Conservation (phyloP, 1,284 basidiomycete species). For the Apiotrichum siamense region DNA sequence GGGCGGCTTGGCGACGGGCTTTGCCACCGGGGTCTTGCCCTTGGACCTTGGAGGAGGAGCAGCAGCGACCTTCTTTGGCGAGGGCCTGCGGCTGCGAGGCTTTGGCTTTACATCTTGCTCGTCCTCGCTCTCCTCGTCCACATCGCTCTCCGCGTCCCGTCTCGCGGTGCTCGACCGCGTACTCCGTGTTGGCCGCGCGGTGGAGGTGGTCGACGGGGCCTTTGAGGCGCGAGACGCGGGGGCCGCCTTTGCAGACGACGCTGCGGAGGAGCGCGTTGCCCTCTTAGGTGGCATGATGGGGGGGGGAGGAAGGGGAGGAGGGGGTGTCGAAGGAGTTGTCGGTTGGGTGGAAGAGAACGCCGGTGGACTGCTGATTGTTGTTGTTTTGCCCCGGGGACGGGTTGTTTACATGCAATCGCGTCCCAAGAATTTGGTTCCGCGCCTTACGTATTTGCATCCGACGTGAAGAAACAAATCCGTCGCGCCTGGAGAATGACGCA, state of each 20-base stretch:
- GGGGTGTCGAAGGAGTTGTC: background rate
- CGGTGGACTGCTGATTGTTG: conserved; percentile 3
- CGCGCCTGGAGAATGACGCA: too few relatives aligned
- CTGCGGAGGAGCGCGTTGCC: conserved; percentile 2
- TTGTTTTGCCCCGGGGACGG: too few relatives aligned
- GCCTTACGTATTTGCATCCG: too few relatives aligned
- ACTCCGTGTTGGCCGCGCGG: background rate
- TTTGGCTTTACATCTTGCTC: background rate
- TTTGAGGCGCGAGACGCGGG: background rate
- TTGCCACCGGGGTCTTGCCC: background rate
- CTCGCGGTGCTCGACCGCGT: background rate
- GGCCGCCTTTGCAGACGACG: background rate
- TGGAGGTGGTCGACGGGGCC: background rate
- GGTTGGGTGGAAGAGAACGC: background rate
- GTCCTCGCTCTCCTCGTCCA: background rate
- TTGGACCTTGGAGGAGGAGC: background rate
- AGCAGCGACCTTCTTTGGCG: background rate
- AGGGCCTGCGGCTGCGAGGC: background rate
- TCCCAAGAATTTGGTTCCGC: too few relatives aligned
- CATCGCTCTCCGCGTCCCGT: background rate
- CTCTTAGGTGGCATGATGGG: conserved; percentile 14
- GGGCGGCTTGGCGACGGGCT: background rate
- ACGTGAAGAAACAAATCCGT: too few relatives aligned
- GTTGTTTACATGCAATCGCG: too few relatives aligned
- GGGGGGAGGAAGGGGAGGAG: too few relatives aligned